These are phyloP conservation scores for Neonectria ditissima DNA, from an alignment of 2,329 filamentous ascomycete species.

Conservation along the genomic window DNA sequence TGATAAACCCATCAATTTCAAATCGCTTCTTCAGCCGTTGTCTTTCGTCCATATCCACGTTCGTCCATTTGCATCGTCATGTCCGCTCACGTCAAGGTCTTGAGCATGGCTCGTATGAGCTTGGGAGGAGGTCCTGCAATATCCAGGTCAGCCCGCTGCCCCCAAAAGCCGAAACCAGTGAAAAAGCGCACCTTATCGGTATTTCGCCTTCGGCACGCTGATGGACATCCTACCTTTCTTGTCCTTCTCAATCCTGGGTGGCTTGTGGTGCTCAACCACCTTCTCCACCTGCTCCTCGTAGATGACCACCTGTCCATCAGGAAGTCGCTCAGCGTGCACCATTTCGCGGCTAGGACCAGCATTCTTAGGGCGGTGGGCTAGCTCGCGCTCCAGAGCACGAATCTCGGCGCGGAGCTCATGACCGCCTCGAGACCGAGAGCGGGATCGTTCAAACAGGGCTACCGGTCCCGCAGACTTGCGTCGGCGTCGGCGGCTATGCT, in stretches of 20 bases:
- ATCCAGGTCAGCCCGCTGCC: conserved; percentile 48
- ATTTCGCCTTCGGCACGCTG: conserved; percentile 81
- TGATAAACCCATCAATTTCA: conserved; percentile 28
- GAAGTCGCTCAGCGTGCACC: conserved; percentile 67
- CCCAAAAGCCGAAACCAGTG: conserved; percentile 27
- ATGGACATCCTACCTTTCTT: conserved; percentile 96
- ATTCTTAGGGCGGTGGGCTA: conserved; percentile 52
- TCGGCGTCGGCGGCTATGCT: conserved; percentile 46
- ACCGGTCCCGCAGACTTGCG: conserved; percentile 44
- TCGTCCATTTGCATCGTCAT: conserved; percentile 9
- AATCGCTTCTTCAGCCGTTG: conserved; percentile 11
- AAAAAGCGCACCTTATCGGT: conserved; percentile 67
- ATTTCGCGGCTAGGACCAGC: conserved; percentile 61
- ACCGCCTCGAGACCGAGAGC: conserved; percentile 60
- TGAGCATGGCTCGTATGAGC: conserved; percentile 76
- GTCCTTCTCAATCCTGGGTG: conserved; percentile 84
- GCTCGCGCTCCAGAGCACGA: conserved; percentile 70
- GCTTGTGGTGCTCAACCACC: conserved; percentile 65
- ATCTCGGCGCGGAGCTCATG: conserved; percentile 80
- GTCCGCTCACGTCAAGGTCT: conserved; percentile 70
- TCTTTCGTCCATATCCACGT: conserved; percentile 2
- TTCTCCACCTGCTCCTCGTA: conserved; percentile 71
- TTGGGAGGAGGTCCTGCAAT: conserved; percentile 70
- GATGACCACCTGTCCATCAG: conserved; percentile 72
- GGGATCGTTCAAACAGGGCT: conserved; percentile 57